phyloP scores from a whole-genome alignment of 345 rosid species.

The Brassica napus region DNA sequence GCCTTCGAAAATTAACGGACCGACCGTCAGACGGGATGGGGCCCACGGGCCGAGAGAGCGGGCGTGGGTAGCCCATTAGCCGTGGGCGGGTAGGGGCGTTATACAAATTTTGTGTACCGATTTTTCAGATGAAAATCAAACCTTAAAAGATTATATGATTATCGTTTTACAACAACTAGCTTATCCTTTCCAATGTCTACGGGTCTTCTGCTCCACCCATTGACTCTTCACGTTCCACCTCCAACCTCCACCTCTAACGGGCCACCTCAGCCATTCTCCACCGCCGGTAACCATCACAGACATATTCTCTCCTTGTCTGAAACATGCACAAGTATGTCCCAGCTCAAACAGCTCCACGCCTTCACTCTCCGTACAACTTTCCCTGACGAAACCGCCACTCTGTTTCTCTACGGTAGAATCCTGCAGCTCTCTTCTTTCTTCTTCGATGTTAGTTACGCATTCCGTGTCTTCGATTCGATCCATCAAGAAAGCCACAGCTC shows the following conservation, averaged over 20 bases:
- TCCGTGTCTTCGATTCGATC: conserved; percentile 50
- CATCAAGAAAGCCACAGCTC: conserved; percentile 47
- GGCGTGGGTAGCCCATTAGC: no score
- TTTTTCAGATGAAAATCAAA: neutral
- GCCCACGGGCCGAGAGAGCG: no score
- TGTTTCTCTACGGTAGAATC: conserved; percentile 60
- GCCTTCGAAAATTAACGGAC: no score
- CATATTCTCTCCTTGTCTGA: conserved; percentile 47
- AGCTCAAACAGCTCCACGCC: conserved; percentile 78
- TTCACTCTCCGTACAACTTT: conserved; percentile 56
- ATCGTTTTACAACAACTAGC: neutral
- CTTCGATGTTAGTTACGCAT: conserved; percentile 54
- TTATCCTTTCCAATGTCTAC: conserved; percentile 26
- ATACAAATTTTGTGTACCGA: no score
- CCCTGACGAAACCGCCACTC: conserved; percentile 44
- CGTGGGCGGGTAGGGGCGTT: no score
- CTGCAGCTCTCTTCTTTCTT: conserved; percentile 51
- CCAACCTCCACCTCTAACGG: conserved; percentile 4
- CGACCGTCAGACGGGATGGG: no score
- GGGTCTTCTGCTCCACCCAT: conserved; percentile 38
- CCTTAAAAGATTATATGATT: neutral
- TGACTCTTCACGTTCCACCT: conserved; percentile 38
- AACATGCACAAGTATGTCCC: conserved; percentile 55
- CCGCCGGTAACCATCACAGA: conserved; percentile 36
- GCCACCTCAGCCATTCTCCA: conserved; percentile 16